Base-by-base conservation (phyloP, 306 rosid genomes). In the Canavalia ensiformis region DNA sequence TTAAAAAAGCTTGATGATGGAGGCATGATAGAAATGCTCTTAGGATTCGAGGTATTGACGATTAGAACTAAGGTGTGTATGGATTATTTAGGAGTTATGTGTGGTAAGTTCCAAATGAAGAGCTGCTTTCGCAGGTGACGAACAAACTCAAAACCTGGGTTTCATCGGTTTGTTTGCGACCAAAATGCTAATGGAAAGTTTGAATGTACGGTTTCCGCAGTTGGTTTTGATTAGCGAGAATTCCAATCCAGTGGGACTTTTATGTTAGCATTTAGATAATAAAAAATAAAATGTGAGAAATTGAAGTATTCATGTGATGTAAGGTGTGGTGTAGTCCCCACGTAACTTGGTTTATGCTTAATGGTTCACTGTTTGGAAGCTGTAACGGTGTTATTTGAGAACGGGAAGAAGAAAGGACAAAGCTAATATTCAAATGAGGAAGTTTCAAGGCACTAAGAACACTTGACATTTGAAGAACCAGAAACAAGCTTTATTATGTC, bases 61-160 rank as follows among this genome's bases (percentile, higher is more conserved):
- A 81, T 84, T 64, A 67, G 5, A 87, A 69, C 90, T 55, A 87
- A 3, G 90, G 73, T 42, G 35, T 45, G 67, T 67, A 11, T 52
- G 5, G 18, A 54, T 39, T 45, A 66, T 66, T 81, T 58, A 62
- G 50, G 55, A 74, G 2, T 25, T 64, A 1, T 46, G 55, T 68
- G 33, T 35, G 8, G 31, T 76, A 57, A 25, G 30, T 33, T 58
- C 72, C 79, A 60, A 80, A 76, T 49, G 64, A 44, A 45, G 64
- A 59, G 81, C 67, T 52, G 63, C 82, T 87, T 80, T 76, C 83
- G 44, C 60, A 67, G 78, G 80, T 77, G 39, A 8, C 37, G 6
- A 88, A 83, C 94, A 83, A 85, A 82, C 25, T 57, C 2, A 35
- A 52, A 74, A 86, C 75, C 82, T 83, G 91, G 87, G 78, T 82